Conservation (phyloP, 768 basidiomycete genomes). For the Psilocybe tampanensis region DNA sequence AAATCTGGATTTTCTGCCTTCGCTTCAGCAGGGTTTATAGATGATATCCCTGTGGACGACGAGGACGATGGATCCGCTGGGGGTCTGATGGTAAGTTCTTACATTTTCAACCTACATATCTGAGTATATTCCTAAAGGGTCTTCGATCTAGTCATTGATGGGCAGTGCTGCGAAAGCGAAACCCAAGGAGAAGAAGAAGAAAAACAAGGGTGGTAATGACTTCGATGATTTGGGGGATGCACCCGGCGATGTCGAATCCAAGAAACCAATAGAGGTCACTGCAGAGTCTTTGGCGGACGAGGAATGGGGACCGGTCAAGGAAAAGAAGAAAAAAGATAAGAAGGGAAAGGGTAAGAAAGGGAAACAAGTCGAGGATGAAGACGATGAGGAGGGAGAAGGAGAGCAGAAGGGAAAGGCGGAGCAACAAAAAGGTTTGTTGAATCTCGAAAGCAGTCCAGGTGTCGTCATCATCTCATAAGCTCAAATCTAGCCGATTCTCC, state of each 20-base stretch:
- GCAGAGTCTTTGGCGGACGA: conserved; percentile 78
- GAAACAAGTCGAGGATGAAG: conserved; percentile 43
- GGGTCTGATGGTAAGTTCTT: conserved; percentile 67
- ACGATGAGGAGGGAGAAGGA: conserved; percentile 24
- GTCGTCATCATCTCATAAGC: conserved; percentile 3
- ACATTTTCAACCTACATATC: not conserved
- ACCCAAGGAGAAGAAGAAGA: conserved; percentile 58
- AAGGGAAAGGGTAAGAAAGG: conserved; percentile 57
- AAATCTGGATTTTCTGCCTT: conserved; percentile 52
- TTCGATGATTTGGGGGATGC: conserved; percentile 31
- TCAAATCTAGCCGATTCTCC: conserved; percentile 17
- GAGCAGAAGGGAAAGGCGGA: conserved; percentile 18
- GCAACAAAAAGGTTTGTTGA: conserved; percentile 18
- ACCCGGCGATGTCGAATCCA: conserved; percentile 28
- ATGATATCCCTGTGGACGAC: conserved; percentile 42
- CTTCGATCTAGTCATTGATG: conserved; percentile 55
- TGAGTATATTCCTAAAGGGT: conserved; percentile 1
- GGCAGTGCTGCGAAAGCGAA: conserved; percentile 31
- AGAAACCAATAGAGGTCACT: conserved; percentile 52
- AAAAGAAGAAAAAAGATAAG: conserved; percentile 66
- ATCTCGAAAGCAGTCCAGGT: not conserved
- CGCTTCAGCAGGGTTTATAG: conserved; percentile 44
- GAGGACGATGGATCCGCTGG: conserved; percentile 72
- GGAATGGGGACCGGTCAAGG: conserved; percentile 67
- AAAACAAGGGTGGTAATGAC: conserved; percentile 41